A percentile compares a stretch with the other conserved stretches of the same genome.
Evolutionary conservation across 2,329 filamentous ascomycete species (phyloP).

Genomic region (Cytospora schulzeri): DNA sequence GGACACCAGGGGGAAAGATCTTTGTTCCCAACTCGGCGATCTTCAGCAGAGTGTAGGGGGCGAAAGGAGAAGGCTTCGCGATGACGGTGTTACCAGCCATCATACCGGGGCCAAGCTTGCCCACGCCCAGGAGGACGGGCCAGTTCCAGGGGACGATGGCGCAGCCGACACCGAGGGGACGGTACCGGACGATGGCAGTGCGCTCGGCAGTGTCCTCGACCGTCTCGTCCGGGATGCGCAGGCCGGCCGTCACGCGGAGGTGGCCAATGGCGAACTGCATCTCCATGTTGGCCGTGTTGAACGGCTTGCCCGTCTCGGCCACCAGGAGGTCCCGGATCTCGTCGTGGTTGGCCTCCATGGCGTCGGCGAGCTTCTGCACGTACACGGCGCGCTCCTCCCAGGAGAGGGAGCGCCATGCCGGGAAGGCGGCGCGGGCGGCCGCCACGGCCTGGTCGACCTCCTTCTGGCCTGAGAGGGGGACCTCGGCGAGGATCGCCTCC

Average conservation of each 20-base stretch:
- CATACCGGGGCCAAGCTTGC: conserved; percentile 59
- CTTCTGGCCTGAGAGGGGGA: conserved; percentile 48
- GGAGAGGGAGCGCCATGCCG: conserved; percentile 40
- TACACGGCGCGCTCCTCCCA: conserved; percentile 25
- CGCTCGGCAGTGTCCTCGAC: conserved; percentile 22
- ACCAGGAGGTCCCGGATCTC: conserved; percentile 24
- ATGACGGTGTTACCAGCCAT: conserved; percentile 54
- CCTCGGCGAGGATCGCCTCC: conserved; percentile 47
- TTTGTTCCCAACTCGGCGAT: conserved; percentile 59
- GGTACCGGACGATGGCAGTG: conserved; percentile 20
- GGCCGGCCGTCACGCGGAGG: conserved; percentile 20
- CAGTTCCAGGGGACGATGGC: conserved; percentile 56
- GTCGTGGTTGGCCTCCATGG: conserved; percentile 27
- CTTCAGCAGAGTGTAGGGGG: conserved; percentile 61
- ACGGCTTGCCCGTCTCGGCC: conserved; percentile 28
- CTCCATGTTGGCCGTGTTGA: conserved; percentile 27
- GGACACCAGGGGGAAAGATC: conserved; percentile 64
- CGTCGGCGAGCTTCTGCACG: conserved; percentile 23
- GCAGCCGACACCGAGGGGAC: conserved; percentile 44
- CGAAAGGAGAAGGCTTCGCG: conserved; percentile 60
- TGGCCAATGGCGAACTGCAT: conserved; percentile 20
- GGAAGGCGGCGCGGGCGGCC: conserved; percentile 49
- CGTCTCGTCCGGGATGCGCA: conserved; percentile 28
- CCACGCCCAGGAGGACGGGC: conserved; percentile 21
- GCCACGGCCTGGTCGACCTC: conserved; percentile 52